Conservation (phyloP, 208 protist genomes). For the Wallacemonas rigidus region DNA sequence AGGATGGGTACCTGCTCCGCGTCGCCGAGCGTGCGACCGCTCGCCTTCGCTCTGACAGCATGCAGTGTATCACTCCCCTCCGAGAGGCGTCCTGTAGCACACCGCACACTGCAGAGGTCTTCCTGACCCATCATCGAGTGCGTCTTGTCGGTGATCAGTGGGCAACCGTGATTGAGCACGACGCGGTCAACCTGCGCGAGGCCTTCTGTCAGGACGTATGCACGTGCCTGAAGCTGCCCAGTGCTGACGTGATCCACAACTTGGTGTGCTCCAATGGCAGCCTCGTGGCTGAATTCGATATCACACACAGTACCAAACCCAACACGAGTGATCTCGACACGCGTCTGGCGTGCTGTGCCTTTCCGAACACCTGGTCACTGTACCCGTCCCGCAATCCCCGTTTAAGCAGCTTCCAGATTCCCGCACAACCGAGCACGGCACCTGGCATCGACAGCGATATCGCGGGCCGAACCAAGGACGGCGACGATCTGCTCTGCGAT, state of each 20-base stretch:
- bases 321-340: slow-evolving; percentile 6
- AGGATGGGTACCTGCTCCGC: not conserved
- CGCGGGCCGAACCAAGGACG: not conserved
- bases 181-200: slow-evolving; percentile 3
- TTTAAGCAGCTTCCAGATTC: not conserved
- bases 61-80: not conserved
- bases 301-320: not conserved
- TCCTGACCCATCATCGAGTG: slow-evolving; percentile 8
- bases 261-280: slow-evolving; percentile 11
- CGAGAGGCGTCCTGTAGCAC: not conserved
- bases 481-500: not conserved
- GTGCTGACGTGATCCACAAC: not conserved
- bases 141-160: slow-evolving; percentile 13
- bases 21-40: not conserved
- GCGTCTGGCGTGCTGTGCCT: slow-evolving; percentile 15
- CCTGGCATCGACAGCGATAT: not conserved
- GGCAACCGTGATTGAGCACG: slow-evolving; percentile 4
- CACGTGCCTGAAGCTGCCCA: slow-evolving; percentile 10
- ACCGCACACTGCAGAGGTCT: not conserved
- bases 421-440: not conserved
- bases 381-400: slow-evolving; percentile 14
- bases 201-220: slow-evolving; percentile 13
- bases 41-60: not conserved
- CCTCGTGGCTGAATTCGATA: slow-evolving; percentile 12
- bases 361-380: not conserved